These are phyloP conservation scores for Vigna unguiculata DNA, from an alignment of 306 rosid species.

Conservation along the genomic window DNA sequence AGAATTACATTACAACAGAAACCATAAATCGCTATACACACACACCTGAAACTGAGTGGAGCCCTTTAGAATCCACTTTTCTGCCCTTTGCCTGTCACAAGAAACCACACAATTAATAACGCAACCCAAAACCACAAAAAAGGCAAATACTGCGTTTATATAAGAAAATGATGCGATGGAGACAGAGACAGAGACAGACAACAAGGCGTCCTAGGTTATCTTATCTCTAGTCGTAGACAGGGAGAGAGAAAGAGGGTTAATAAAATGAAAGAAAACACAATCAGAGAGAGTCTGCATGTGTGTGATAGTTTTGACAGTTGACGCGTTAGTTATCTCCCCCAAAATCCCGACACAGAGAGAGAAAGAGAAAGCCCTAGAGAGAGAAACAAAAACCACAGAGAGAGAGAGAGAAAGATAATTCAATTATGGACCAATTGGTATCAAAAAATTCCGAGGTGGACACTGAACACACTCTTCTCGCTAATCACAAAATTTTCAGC, in stretches of 20 bases:
- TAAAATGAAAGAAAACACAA: constrained; percentile 58
- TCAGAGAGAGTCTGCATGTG: constrained; percentile 66
- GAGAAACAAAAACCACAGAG: constrained; percentile 52
- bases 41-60: constrained; percentile 77
- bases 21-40: constrained; percentile 32
- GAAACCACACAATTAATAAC: constrained; percentile 50
- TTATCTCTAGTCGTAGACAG: constrained; percentile 19
- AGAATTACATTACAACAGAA: constrained; percentile 22
- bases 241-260: constrained; percentile 48
- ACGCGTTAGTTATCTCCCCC: constrained; percentile 65
- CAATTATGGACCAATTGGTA: constrained; percentile 68
- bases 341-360: constrained; percentile 72
- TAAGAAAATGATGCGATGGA: constrained; percentile 44
- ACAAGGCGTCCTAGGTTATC: constrained; percentile 38
- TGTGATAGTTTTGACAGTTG: constrained; percentile 80
- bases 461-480: constrained; percentile 18
- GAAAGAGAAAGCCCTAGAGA: constrained; percentile 53
- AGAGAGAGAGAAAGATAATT: constrained; percentile 45
- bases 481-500: neutral
- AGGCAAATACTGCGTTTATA: constrained; percentile 47
- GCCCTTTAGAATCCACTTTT: constrained; percentile 80
- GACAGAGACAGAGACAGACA: constrained; percentile 64
- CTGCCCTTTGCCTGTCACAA: constrained; percentile 78
- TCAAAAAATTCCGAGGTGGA: constrained; percentile 63
- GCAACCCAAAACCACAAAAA: constrained; percentile 40